phyloP scores from a whole-genome alignment of 257 asterid species.

The Solanum tacnaense region DNA sequence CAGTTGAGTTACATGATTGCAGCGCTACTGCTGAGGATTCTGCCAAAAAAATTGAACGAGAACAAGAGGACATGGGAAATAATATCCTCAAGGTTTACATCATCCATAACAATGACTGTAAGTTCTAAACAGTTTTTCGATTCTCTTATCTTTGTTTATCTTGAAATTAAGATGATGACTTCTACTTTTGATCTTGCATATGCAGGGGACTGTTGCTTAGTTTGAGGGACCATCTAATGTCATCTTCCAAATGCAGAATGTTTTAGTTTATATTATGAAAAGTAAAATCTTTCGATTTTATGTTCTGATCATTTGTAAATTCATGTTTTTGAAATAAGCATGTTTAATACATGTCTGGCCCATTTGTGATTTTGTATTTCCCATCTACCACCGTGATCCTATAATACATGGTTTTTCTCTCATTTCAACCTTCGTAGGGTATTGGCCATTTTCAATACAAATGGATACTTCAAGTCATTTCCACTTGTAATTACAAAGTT shows the following conservation, averaged over 20 bases:
- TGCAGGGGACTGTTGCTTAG: neutral
- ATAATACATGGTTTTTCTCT: neutral
- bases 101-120: neutral
- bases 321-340: no score
- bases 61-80: neutral
- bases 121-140: neutral
- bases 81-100: neutral
- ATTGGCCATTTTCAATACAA: neutral
- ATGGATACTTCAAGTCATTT: neutral
- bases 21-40: neutral
- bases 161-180: neutral
- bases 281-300: no score
- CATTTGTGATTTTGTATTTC: no score
- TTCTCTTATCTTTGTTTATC: neutral
- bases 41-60: neutral
- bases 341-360: no score
- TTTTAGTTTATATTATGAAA: accelerated
- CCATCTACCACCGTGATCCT: neutral
- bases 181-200: neutral
- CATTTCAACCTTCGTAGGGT: neutral
- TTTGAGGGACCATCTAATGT: no score
- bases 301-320: no score
- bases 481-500: neutral
- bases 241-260: no score
- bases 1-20: neutral